Conservation (phyloP, 1,284 basidiomycete genomes). For the Ganoderma sp. region DNA sequence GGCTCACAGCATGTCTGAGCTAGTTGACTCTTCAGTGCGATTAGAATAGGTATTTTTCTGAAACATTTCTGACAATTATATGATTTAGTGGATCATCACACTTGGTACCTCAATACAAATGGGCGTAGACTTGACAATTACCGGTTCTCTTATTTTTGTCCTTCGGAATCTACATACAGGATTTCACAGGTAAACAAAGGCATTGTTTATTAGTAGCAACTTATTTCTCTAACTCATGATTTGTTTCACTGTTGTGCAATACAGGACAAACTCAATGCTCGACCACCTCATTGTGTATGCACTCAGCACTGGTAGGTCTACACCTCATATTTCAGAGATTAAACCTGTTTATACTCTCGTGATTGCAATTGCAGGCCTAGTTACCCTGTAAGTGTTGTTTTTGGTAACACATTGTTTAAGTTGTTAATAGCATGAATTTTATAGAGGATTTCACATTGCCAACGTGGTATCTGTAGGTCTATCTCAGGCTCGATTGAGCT, state of each 20-base stretch:
- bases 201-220: neutral
- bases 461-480: neutral
- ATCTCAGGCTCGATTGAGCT: neutral
- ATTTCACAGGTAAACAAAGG: neutral
- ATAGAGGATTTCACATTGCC: neutral
- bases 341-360: neutral
- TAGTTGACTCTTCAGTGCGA: neutral
- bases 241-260: too few relatives aligned
- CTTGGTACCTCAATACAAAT: neutral
- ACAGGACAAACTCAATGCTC: neutral
- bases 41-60: too few relatives aligned
- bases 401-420: neutral
- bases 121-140: neutral
- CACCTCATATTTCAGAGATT: neutral
- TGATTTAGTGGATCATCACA: neutral
- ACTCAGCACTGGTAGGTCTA: neutral
- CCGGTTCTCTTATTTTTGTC: neutral
- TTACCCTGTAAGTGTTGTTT: neutral
- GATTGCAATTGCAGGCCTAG: neutral
- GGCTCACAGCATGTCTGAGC: neutral
- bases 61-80: neutral
- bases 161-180: neutral
- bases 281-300: conserved; percentile 1
- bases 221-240: neutral
- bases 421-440: neutral